Percentiles rank a stretch among this genome's conserved stretches.
These are phyloP conservation scores for Linum usitatissimum DNA, from an alignment of 345 rosid species.

Conservation along the genomic window DNA sequence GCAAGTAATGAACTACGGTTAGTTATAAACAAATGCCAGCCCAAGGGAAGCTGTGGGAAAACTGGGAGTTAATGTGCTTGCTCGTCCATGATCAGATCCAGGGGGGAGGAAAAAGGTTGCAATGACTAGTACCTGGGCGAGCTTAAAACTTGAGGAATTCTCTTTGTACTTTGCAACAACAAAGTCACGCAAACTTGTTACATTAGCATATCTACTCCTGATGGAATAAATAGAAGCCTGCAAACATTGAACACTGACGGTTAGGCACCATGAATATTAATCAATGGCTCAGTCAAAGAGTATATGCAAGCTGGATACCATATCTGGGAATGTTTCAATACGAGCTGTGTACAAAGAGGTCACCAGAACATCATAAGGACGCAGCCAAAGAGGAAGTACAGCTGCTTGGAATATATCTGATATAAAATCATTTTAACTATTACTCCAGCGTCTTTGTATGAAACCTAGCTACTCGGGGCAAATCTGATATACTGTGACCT, in stretches of 20 bases:
- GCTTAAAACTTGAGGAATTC: slow-evolving; percentile 78
- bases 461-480: too few species aligned
- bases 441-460: too few species aligned
- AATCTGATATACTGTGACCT: too few species aligned
- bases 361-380: slow-evolving; percentile 36
- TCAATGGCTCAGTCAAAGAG: slow-evolving; percentile 8
- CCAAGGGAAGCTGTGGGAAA: neutral
- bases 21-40: neutral
- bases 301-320: slow-evolving; percentile 35
- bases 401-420: too few species aligned
- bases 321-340: slow-evolving; percentile 94
- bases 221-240: slow-evolving; percentile 97
- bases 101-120: neutral
- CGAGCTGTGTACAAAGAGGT: slow-evolving; percentile 98
- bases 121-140: slow-evolving; percentile 68
- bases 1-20: too few species aligned
- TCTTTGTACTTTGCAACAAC: slow-evolving; percentile 81
- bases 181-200: slow-evolving; percentile 80
- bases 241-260: slow-evolving; percentile 16
- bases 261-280: slow-evolving; percentile 8
- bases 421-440: too few species aligned
- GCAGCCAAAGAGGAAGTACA: too few species aligned
- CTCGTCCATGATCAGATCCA: neutral
- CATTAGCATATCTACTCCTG: slow-evolving; percentile 84
- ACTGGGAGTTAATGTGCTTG: neutral